Conservation (phyloP, 345 rosid genomes). For the Bretschneidera sinensis region DNA sequence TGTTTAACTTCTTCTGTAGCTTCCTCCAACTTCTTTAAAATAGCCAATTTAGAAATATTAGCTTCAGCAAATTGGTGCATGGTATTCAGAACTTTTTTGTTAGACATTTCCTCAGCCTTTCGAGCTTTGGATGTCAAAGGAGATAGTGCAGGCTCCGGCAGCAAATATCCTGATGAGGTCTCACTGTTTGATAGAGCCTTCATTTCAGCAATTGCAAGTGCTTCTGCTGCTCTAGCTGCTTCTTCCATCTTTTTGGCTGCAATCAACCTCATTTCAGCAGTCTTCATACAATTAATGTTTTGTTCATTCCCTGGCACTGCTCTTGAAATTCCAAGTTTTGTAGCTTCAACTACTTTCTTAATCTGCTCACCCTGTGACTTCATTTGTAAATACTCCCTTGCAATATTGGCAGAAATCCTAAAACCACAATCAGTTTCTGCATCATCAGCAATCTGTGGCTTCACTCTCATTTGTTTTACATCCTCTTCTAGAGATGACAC, state of each 20-base stretch:
- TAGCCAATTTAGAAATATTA: slow-evolving; percentile 32
- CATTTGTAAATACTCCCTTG: slow-evolving; percentile 14
- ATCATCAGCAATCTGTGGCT: slow-evolving; percentile 19
- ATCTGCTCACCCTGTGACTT: slow-evolving; percentile 29
- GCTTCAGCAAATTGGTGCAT: slow-evolving; percentile 29
- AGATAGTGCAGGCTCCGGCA: slow-evolving; percentile 60
- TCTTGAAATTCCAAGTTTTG: slow-evolving; percentile 25
- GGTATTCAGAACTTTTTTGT: slow-evolving; percentile 23
- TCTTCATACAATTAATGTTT: slow-evolving; percentile 36
- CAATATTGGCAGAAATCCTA: slow-evolving; percentile 3
- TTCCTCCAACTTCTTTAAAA: slow-evolving; percentile 69
- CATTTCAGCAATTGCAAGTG: slow-evolving; percentile 75
- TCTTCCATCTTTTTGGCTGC: slow-evolving; percentile 99
- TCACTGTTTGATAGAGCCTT: slow-evolving; percentile 44
- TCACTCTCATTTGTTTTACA: slow-evolving; percentile 40
- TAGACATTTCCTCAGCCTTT: slow-evolving; percentile 18
- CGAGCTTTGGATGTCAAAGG: slow-evolving; percentile 36
- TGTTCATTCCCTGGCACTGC: slow-evolving; percentile 29
- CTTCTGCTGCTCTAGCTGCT: slow-evolving; percentile 95
- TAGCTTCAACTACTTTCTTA: slow-evolving; percentile 40
- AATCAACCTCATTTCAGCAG: slow-evolving; percentile 78
- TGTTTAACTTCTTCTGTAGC: slow-evolving; percentile 72
- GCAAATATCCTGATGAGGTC: slow-evolving; percentile 33
- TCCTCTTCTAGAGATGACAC: slow-evolving; percentile 47
- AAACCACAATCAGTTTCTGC: slow-evolving; percentile 9